Conservation (phyloP, 805 yeast species). For the Hanseniaspora lachancei region DNA sequence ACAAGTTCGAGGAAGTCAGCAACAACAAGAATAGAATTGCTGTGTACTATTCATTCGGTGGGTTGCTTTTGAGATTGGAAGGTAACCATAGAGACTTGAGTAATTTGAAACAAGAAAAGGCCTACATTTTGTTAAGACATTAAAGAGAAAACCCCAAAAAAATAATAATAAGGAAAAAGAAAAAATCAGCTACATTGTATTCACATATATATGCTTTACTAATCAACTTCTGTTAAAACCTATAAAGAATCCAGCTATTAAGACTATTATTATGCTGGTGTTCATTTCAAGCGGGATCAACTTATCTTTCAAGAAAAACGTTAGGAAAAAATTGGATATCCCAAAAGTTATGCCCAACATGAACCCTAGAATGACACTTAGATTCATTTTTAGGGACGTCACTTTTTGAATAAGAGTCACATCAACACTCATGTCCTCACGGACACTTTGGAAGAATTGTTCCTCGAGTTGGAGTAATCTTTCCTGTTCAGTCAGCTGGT, state of each 20-base stretch:
- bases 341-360: slow-evolving; percentile 68
- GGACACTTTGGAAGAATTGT: slow-evolving; percentile 73
- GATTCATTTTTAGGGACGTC: slow-evolving; percentile 37
- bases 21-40: slow-evolving; percentile 47
- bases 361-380: slow-evolving; percentile 57
- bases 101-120: slow-evolving; percentile 82
- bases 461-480: slow-evolving; percentile 48
- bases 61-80: slow-evolving; percentile 81
- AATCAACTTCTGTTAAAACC: slow-evolving; percentile 37
- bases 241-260: slow-evolving; percentile 52
- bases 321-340: slow-evolving; percentile 48
- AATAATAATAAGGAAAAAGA: no score
- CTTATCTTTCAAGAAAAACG: slow-evolving; percentile 33
- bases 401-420: slow-evolving; percentile 27
- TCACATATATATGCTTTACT: background rate
- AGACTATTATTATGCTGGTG: slow-evolving; percentile 61
- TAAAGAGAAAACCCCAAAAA: slow-evolving; percentile 15
- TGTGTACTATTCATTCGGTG: slow-evolving; percentile 92
- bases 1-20: slow-evolving; percentile 78
- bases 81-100: slow-evolving; percentile 87
- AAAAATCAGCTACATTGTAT: background rate
- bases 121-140: slow-evolving; percentile 75
- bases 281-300: slow-evolving; percentile 49
- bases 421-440: slow-evolving; percentile 37
- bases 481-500: slow-evolving; percentile 4